Conservation (phyloP, 495 filamentous ascomycete species). For the Hypoxylon trugodes region DNA sequence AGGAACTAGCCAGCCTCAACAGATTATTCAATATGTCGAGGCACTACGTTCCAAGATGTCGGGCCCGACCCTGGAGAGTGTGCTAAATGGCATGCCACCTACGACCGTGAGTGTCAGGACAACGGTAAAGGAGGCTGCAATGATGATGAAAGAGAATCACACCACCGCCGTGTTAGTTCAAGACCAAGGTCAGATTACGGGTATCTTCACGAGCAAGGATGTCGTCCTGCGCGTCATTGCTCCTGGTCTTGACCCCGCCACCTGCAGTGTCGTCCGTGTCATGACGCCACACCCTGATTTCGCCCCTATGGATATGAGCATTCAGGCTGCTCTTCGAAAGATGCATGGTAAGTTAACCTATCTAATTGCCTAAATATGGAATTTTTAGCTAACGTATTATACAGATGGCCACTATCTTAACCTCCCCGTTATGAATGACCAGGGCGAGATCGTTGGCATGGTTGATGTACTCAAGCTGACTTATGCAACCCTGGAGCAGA, state of each 20-base stretch:
- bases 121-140: conserved; percentile 92
- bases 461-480: conserved; percentile 98
- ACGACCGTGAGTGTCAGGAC: conserved; percentile 95
- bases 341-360: conserved; percentile 82
- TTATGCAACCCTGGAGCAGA: conserved; percentile 97
- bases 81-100: conserved; percentile 89
- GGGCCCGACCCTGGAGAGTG: conserved; percentile 93
- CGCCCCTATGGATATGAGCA: conserved; percentile 98
- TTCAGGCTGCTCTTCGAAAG: conserved; percentile 95
- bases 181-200: conserved; percentile 95
- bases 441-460: conserved; percentile 98
- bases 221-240: conserved; percentile 98
- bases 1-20: conserved; percentile 94
- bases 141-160: conserved; percentile 97
- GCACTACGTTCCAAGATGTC: conserved; percentile 96
- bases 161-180: conserved; percentile 96
- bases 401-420: conserved; percentile 97
- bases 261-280: conserved; percentile 95
- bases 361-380: not conserved
- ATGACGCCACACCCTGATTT: conserved; percentile 99
- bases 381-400: conserved; percentile 22
- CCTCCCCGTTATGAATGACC: conserved; percentile 96
- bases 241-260: conserved; percentile 91
- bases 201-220: conserved; percentile 99
- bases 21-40: conserved; percentile 99